Evolutionary conservation across 805 yeast species (phyloP).

Genomic region (Nakazawaea wyomingensis): DNA sequence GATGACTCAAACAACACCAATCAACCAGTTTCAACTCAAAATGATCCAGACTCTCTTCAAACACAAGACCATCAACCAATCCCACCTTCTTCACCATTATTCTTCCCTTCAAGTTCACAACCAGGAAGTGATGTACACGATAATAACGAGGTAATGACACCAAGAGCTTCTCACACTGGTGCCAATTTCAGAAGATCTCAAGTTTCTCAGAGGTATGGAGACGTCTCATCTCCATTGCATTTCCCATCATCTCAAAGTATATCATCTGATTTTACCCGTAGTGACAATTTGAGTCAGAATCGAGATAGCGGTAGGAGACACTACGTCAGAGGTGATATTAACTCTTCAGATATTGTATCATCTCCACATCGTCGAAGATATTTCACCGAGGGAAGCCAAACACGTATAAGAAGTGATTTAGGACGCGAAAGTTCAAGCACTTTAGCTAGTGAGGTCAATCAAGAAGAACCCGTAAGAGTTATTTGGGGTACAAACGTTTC

Average conservation of each 20-base stretch:
- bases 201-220: slow-evolving; percentile 22
- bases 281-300: slow-evolving; percentile 34
- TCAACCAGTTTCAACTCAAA: slow-evolving; percentile 17
- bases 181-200: slow-evolving; percentile 24
- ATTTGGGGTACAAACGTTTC: slow-evolving; percentile 99
- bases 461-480: slow-evolving; percentile 77
- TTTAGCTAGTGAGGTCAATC: slow-evolving; percentile 26
- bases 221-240: slow-evolving; percentile 45
- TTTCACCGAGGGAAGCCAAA: slow-evolving; percentile 38
- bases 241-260: slow-evolving; percentile 34
- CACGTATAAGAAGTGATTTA: slow-evolving; percentile 19
- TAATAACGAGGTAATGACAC: slow-evolving; percentile 2
- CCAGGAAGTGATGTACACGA: slow-evolving; percentile 15
- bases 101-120: slow-evolving; percentile 38
- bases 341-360: slow-evolving; percentile 59
- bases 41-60: slow-evolving; percentile 34
- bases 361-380: slow-evolving; percentile 65
- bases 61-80: slow-evolving; percentile 26
- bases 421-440: slow-evolving; percentile 15
- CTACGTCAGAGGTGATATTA: slow-evolving; percentile 70
- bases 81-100: slow-evolving; percentile 55
- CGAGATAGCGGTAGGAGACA: slow-evolving; percentile 41
- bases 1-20: slow-evolving; percentile 13
- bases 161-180: slow-evolving; percentile 27
- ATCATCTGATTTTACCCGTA: slow-evolving; percentile 19